A percentile compares a stretch with the other conserved stretches of the same genome.
Evolutionary conservation across 148 eudicot species (phyloP).

Genomic region (Vaccinium macrocarpon): DNA sequence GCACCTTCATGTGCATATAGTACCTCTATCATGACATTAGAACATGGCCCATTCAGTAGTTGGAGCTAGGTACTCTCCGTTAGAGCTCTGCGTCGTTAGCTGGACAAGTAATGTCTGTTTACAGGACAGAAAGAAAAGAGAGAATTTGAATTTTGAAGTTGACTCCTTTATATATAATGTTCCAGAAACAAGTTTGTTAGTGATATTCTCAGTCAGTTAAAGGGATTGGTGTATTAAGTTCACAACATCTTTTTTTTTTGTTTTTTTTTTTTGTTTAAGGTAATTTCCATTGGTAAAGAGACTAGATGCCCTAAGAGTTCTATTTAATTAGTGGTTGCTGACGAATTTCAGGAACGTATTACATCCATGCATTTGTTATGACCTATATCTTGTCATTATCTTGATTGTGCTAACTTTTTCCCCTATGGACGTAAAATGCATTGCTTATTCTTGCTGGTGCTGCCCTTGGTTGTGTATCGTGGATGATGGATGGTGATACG

Average conservation of each 20-base stretch:
- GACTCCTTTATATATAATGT: background rate
- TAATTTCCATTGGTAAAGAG: background rate
- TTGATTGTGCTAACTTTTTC: background rate
- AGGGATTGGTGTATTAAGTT: background rate
- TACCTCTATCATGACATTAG: background rate
- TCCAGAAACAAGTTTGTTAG: background rate
- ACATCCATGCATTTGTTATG: background rate
- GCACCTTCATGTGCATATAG: background rate
- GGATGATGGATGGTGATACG: too few relatives aligned
- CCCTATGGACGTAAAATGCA: background rate
- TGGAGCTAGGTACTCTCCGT: background rate
- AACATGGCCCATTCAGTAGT: background rate
- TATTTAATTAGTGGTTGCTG: background rate
- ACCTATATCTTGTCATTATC: background rate
- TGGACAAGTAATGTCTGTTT: background rate
- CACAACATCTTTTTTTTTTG: background rate
- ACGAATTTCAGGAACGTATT: background rate
- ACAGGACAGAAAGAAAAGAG: background rate
- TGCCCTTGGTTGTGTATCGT: background rate
- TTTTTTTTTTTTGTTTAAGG: background rate
- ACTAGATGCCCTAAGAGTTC: background rate
- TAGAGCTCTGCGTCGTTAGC: background rate
- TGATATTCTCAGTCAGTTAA: background rate
- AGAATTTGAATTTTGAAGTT: background rate
- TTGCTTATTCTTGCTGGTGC: background rate